Percentiles rank a stretch among this genome's conserved stretches.
These are phyloP conservation scores for Diaporthe humulicola DNA, from an alignment of 2,329 filamentous ascomycete genomes.

Conservation along the genomic window DNA sequence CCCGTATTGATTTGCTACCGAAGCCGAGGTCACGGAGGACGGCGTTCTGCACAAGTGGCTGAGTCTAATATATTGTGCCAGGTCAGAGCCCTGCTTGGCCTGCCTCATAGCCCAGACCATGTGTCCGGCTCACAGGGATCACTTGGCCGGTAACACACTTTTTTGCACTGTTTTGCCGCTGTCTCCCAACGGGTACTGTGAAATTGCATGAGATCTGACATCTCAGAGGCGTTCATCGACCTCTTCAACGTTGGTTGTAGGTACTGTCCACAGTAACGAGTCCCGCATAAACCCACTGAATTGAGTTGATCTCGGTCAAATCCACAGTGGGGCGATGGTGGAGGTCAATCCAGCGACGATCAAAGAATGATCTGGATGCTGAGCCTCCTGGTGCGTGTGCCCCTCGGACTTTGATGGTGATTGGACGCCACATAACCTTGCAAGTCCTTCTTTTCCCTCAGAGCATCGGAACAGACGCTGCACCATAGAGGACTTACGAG, in stretches of 20 bases:
- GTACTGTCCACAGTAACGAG: neutral
- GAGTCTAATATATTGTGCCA: slow-evolving; percentile 26
- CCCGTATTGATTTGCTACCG: neutral
- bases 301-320: neutral
- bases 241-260: too few relatives aligned
- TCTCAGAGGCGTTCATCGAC: neutral
- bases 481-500: too few relatives aligned
- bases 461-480: neutral
- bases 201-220: neutral
- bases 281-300: slow-evolving; percentile 8
- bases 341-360: neutral
- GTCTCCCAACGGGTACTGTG: too few relatives aligned
- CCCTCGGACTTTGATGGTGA: slow-evolving; percentile 11
- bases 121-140: neutral
- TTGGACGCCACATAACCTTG: slow-evolving; percentile 1
- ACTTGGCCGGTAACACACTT: neutral
- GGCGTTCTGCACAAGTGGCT: slow-evolving; percentile 12
- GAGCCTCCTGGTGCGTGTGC: neutral
- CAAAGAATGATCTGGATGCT: slow-evolving; percentile 1
- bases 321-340: neutral
- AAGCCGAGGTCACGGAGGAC: neutral
- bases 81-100: slow-evolving; percentile 24
- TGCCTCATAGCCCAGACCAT: neutral
- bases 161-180: neutral
- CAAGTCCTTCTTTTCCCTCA: neutral